These are phyloP conservation scores for Coemansia erecta DNA, from an alignment of 192 early-diverging fungal genomes.

Conservation along the genomic window DNA sequence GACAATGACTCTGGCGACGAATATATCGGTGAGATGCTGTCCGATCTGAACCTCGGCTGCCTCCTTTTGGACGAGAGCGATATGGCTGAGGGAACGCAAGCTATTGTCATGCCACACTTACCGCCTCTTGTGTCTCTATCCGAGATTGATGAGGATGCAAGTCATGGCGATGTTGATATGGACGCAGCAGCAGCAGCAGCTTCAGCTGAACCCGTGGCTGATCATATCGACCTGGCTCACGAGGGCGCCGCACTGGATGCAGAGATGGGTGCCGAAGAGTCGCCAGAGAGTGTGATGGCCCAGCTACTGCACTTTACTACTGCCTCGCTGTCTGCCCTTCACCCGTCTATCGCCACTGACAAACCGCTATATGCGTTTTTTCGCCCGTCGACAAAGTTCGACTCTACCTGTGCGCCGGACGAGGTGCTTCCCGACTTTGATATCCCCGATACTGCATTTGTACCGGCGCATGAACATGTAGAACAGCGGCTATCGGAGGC, in stretches of 20 bases:
- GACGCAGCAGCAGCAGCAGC: neutral
- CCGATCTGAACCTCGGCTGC: constrained; percentile 22
- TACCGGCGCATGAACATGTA: constrained; percentile 22
- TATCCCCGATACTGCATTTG: constrained; percentile 26
- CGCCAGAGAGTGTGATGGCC: constrained; percentile 27
- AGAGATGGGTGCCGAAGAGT: constrained; percentile 22
- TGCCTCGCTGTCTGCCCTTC: constrained; percentile 27
- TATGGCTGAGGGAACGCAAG: constrained; percentile 21
- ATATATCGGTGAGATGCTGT: constrained; percentile 22
- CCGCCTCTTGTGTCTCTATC: constrained; percentile 26
- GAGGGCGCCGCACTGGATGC: constrained; percentile 4
- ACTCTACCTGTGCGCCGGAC: constrained; percentile 32
- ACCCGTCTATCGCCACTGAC: constrained; percentile 22
- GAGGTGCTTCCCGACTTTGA: constrained; percentile 43
- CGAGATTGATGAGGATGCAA: constrained; percentile 9
- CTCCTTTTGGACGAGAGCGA: constrained; percentile 22
- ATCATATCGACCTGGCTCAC: neutral
- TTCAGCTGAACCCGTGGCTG: neutral
- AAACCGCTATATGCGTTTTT: constrained; percentile 41
- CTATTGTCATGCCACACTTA: constrained; percentile 30
- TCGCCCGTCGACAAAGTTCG: constrained; percentile 34
- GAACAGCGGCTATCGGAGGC: constrained; percentile 16
- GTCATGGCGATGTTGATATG: neutral
- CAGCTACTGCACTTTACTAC: constrained; percentile 34
- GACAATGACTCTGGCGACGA: constrained; percentile 7